phyloP scores from a whole-genome alignment of 352 stramenopile genomes.

The Thraustotheca clavata region DNA sequence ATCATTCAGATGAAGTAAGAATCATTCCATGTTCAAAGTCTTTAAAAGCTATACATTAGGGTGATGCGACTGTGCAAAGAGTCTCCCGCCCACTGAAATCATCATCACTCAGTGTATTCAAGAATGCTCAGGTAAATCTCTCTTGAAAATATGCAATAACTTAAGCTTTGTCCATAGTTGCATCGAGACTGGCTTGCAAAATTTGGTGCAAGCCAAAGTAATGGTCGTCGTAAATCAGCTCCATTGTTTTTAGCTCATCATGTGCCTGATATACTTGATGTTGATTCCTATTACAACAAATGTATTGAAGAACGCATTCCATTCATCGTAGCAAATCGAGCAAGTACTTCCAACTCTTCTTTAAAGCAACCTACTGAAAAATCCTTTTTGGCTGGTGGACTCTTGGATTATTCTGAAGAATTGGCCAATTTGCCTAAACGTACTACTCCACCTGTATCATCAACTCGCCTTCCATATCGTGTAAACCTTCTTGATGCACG shows the following conservation, averaged over 20 bases:
- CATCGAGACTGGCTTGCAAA: slow-evolving; percentile 49
- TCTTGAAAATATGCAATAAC: neutral
- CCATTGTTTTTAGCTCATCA: slow-evolving; percentile 48
- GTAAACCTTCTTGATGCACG: slow-evolving; percentile 50
- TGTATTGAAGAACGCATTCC: neutral
- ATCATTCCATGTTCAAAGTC: neutral
- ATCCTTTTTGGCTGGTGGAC: slow-evolving; percentile 10
- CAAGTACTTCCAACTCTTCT: neutral
- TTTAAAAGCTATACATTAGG: neutral
- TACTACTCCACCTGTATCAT: neutral
- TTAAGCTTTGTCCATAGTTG: slow-evolving; percentile 27
- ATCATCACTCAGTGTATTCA: slow-evolving; percentile 64
- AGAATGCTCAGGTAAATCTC: slow-evolving; percentile 37
- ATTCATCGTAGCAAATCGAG: neutral
- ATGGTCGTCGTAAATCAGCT: slow-evolving; percentile 1
- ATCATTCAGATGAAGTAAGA: neutral
- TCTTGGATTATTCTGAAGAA: slow-evolving; percentile 10
- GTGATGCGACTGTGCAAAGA: slow-evolving; percentile 22
- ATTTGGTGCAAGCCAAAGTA: slow-evolving; percentile 54
- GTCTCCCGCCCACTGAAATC: slow-evolving; percentile 52
- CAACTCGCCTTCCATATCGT: slow-evolving; percentile 14
- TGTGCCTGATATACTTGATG: neutral
- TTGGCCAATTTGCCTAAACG: neutral
- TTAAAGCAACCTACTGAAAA: neutral
- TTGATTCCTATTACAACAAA: neutral